Evolutionary conservation across 2,329 filamentous ascomycete species (phyloP), one percentile per base, ranked within the genome.

Genomic region (Apiospora marii): DNA sequence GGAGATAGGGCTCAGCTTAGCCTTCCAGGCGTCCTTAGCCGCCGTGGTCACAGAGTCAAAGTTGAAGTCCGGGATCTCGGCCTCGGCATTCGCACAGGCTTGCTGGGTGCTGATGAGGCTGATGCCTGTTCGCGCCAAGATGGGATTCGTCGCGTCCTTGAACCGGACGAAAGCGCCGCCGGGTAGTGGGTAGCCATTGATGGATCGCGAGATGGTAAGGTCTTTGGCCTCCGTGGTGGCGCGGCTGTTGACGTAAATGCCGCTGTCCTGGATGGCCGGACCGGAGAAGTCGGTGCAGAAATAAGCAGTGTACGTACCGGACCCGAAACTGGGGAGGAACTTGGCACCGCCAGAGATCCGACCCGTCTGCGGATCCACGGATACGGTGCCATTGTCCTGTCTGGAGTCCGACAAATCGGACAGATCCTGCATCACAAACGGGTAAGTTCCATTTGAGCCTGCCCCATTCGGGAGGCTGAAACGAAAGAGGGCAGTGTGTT

Each of bases 271-370:
- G 13, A 93, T 81, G 0, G 83, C 78, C 3, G 89, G 87, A 0
- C 89, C 91, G 41, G 83, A 80, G 76, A 94, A 93, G 75, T 94
- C 92, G 3, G 90, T 90, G 76, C 92, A 94, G 76, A 93, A 92
- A 78, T 91, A 86, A 1, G 89, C 81, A 22, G 83, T 81, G 76
- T 92, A 94, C 6, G 77, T 84, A 1, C 91, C 92, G 37, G 86
- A 85, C 0, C 91, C 90, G 75, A 94, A 94, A 72, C 90, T 92
- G 0, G 92, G 90, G 10, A 81, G 79, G 77, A 93, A 94, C 0
- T 85, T 84, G 1, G 87, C 92, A 70, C 84, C 87, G n/a, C 91
- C 92, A 0, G 86, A 90, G 48, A 93, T 88, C 68, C 91, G 86
- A 0, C 92, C 91, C 0, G 87, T 90, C 0, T 79, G 75, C 2